Conservation (phyloP, 495 filamentous ascomycete species). For the Chlorociboria aeruginascens region DNA sequence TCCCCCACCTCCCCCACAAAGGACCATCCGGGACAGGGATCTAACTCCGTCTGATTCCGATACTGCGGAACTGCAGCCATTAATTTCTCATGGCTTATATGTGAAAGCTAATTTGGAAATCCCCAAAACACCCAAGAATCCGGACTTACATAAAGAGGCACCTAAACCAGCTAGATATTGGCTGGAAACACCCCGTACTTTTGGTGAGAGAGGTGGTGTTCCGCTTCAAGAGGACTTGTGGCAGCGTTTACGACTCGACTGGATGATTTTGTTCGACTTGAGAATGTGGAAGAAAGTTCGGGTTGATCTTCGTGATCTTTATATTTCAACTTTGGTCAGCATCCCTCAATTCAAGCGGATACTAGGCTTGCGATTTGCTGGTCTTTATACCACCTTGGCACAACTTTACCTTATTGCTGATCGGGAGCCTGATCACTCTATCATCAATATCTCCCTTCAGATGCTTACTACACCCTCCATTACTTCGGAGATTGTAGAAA, state of each 20-base stretch:
- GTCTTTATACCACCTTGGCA: slow-evolving; percentile 83
- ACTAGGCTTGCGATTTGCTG: slow-evolving; percentile 81
- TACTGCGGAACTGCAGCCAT: slow-evolving; percentile 35
- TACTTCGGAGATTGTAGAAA: slow-evolving; percentile 82
- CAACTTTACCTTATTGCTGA: slow-evolving; percentile 95
- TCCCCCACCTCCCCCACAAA: slow-evolving; percentile 36
- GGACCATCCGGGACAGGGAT: slow-evolving; percentile 33
- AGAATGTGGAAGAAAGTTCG: slow-evolving; percentile 93
- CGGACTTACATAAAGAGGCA: slow-evolving; percentile 30
- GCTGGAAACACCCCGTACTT: slow-evolving; percentile 65
- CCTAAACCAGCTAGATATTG: slow-evolving; percentile 55
- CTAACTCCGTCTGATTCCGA: slow-evolving; percentile 49
- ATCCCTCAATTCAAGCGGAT: slow-evolving; percentile 96
- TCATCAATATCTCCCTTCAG: slow-evolving; percentile 92
- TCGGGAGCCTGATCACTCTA: slow-evolving; percentile 92
- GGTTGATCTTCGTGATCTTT: slow-evolving; percentile 81
- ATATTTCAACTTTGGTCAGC: slow-evolving; percentile 90
- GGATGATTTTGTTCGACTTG: slow-evolving; percentile 92
- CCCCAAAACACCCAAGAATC: slow-evolving; percentile 38
- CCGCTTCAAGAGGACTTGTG: slow-evolving; percentile 74
- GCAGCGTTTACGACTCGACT: slow-evolving; percentile 82
- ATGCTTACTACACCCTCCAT: slow-evolving; percentile 96
- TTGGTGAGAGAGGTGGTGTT: slow-evolving; percentile 40
- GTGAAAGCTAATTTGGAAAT: slow-evolving; percentile 42
- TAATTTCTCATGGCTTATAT: slow-evolving; percentile 42